Base-by-base conservation (phyloP, 352 stramenopile genomes). In the Phytophthora cactorum region DNA sequence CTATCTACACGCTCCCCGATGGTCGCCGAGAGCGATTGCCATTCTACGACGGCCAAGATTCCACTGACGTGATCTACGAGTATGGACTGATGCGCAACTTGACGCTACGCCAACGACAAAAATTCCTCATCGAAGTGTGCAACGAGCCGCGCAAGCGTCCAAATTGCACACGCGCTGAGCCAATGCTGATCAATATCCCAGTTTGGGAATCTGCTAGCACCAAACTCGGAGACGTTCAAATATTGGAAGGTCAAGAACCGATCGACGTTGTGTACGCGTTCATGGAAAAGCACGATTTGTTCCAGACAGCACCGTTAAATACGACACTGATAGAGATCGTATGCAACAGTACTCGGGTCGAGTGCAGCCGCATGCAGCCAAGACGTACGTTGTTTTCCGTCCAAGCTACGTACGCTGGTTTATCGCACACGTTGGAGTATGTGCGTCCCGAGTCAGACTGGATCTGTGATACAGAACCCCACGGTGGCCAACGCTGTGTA, bases 271-370 rank as follows among this genome's bases (percentile, higher is more conserved):
- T 95, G n/a, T 93, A 95, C 57, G 80, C 87, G 15, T 95, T 95
- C 52, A 78, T 95, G 56, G 87, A 95, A 46, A 95, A 95, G 56
- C 87, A 95, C 70, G 87, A 95, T 46, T 51, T 95, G 27, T 93
- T 95, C 64, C 87, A 95, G 61, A 91, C 87, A 4, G 84, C 73
- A 29, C 87, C 87, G 44, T 68, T 95, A 55, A 95, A 95, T 75
- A 90, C 81, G 46, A 82, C 82, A 8, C 58, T 95, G 22, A 59
- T 89, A 2, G 68, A 88, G 59, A 66, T 89, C 11, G 84, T 90
- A 8, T 95, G 87, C 70, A 91, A 90, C 58, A 91, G 68, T 68
- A 86, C 85, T 56, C 78, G 85, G 29, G 84, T 93, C 22, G 66
- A 68, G 9, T 95, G 87, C 56, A 65, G 49, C 8, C 87, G 87